Evolutionary conservation across 2,329 filamentous ascomycete species (phyloP).

Genomic region (Rutstroemia sp.): DNA sequence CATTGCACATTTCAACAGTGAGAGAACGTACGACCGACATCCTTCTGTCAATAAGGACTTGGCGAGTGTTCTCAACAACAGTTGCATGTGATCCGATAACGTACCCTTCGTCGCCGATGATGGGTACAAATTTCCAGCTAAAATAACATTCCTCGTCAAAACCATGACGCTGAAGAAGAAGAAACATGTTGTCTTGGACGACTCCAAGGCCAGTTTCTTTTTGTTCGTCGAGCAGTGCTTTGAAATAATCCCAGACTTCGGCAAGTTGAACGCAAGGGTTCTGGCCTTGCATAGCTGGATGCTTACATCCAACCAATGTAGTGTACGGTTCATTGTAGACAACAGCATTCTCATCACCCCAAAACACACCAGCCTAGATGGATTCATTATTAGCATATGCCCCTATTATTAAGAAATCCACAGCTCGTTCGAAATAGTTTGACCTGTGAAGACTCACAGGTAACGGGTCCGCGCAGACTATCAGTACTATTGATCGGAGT

Average conservation of each 20-base stretch:
- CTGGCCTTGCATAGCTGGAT: constrained; percentile 54
- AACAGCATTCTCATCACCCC: constrained; percentile 57
- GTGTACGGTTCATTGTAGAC: constrained; percentile 69
- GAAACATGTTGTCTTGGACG: constrained; percentile 75
- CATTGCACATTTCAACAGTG: constrained; percentile 63
- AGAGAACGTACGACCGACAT: constrained; percentile 72
- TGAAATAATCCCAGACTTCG: constrained; percentile 68
- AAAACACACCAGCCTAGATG: constrained; percentile 57
- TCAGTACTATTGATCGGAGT: constrained; percentile 67
- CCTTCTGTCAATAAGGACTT: constrained; percentile 40
- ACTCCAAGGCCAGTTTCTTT: constrained; percentile 66
- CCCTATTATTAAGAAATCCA: no score
- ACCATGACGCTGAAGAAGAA: constrained; percentile 63
- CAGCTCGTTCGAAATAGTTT: not conserved
- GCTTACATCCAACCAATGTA: constrained; percentile 65
- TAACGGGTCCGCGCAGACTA: constrained; percentile 71
- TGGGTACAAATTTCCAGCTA: constrained; percentile 60
- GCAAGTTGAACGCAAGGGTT: constrained; percentile 59
- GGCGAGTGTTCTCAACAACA: no score
- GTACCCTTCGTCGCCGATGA: constrained; percentile 65
- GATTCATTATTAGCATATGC: no score
- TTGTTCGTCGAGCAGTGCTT: constrained; percentile 60
- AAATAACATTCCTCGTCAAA: constrained; percentile 76
- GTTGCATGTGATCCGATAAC: constrained; percentile 52
- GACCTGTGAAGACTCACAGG: constrained; percentile 31